A percentile compares a stretch with the other conserved stretches of the same genome.
Conservation (phyloP, 306 rosid species). For the Lathyrus sativus region DNA sequence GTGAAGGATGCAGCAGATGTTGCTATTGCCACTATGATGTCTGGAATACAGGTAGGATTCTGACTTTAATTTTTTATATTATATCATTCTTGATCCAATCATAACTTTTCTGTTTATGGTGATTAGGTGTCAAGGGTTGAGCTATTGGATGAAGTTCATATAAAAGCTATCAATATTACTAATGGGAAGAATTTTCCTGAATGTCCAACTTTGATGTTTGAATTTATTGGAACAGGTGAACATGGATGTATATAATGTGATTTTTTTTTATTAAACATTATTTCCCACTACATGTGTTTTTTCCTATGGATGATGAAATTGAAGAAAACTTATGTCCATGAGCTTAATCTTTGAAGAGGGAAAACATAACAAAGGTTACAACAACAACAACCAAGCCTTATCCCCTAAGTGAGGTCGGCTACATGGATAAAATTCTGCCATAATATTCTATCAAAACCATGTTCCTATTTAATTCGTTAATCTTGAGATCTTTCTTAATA, state of each 20-base stretch:
- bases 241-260: background rate
- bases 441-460: no score
- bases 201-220: constrained; percentile 86
- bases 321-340: constrained; percentile 20
- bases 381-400: no score
- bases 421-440: no score
- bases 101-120: constrained; percentile 31
- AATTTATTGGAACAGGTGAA: constrained; percentile 91
- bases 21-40: constrained; percentile 89
- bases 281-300: constrained; percentile 18
- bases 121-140: constrained; percentile 92
- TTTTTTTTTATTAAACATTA: constrained; percentile 30
- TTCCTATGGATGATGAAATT: constrained; percentile 17
- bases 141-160: constrained; percentile 90
- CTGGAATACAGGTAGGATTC: constrained; percentile 83
- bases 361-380: background rate
- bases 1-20: constrained; percentile 95
- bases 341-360: constrained; percentile 17
- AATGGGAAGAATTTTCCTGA: constrained; percentile 84
- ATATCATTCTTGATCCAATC: constrained; percentile 23
- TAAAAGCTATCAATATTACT: constrained; percentile 87
- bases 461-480: no score
- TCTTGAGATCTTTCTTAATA: no score
- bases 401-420: no score
- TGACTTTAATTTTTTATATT: constrained; percentile 31